Conservation (phyloP, 2,329 filamentous ascomycete species). For the Pseudopithomyces chartarum region DNA sequence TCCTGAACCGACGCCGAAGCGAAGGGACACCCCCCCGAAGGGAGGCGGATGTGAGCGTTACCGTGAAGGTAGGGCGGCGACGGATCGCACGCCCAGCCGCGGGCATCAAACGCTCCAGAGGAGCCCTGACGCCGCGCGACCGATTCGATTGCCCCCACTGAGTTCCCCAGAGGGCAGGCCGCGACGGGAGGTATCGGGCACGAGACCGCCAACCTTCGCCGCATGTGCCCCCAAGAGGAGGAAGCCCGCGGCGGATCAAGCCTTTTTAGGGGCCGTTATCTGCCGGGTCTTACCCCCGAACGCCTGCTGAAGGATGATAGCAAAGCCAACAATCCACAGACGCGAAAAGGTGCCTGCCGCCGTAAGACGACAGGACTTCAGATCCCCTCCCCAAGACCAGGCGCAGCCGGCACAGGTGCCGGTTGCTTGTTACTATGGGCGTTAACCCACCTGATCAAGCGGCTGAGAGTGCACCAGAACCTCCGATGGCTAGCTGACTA, state of each 20-base stretch:
- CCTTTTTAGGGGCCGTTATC: background rate
- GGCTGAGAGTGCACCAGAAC: too few relatives aligned
- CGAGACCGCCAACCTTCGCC: background rate
- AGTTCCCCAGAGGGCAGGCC: conserved; percentile 13
- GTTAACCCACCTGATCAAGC: too few relatives aligned
- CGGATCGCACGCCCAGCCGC: background rate
- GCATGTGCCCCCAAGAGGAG: background rate
- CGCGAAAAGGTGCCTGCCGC: background rate
- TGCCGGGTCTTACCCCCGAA: background rate
- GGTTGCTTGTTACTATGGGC: too few relatives aligned
- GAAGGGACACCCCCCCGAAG: background rate
- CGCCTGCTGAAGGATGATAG: background rate
- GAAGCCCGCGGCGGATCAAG: background rate
- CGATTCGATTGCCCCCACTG: conserved; percentile 13
- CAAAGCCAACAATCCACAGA: background rate
- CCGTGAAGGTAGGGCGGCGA: background rate
- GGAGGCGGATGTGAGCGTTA: background rate
- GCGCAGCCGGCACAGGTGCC: too few relatives aligned
- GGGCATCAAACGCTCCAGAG: conserved; percentile 47
- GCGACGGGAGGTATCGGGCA: conserved; percentile 1
- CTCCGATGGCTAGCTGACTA: too few relatives aligned
- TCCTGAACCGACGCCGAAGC: conserved; percentile 10
- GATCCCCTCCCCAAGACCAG: background rate
- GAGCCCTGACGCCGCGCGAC: background rate
- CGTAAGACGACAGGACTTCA: background rate